phyloP scores from a whole-genome alignment of 1,139 yeast genomes.

The Dujonia santamariae region DNA sequence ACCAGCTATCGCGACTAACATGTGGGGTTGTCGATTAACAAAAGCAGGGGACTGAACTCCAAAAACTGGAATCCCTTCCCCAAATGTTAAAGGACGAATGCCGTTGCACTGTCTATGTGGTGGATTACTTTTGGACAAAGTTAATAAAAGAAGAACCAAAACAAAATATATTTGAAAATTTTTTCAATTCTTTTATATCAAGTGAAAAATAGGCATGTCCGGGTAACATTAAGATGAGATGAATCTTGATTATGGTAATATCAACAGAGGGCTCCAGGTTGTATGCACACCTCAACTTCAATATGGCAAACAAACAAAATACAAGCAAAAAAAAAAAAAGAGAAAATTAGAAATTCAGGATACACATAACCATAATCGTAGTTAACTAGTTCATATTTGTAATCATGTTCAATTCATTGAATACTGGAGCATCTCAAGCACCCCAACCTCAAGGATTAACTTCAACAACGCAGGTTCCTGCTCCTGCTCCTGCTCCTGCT shows the following conservation, averaged over 20 bases:
- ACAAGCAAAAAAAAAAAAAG: neutral
- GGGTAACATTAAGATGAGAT: neutral
- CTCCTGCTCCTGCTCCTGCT: neutral
- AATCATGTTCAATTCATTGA: neutral
- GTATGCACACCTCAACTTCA: neutral
- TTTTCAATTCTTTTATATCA: constrained; percentile 2
- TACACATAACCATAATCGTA: neutral
- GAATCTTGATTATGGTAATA: neutral
- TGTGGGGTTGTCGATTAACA: constrained; percentile 5
- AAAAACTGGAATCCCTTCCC: constrained; percentile 20
- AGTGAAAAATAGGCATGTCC: neutral
- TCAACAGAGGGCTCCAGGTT: neutral
- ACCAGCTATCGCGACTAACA: constrained; percentile 40
- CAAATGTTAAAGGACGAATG: constrained; percentile 21
- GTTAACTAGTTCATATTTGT: constrained; percentile 2
- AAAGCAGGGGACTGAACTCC: constrained; percentile 11
- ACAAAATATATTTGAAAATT: no score
- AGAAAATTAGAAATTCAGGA: neutral
- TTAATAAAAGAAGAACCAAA: constrained; percentile 22
- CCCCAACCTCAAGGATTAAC: neutral
- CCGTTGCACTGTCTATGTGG: constrained; percentile 52
- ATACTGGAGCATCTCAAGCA: neutral
- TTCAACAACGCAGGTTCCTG: neutral
- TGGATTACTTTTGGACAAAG: constrained; percentile 56
- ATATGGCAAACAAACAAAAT: neutral